Conservation (phyloP, 345 rosid species). For the Gossypium herbaceum region DNA sequence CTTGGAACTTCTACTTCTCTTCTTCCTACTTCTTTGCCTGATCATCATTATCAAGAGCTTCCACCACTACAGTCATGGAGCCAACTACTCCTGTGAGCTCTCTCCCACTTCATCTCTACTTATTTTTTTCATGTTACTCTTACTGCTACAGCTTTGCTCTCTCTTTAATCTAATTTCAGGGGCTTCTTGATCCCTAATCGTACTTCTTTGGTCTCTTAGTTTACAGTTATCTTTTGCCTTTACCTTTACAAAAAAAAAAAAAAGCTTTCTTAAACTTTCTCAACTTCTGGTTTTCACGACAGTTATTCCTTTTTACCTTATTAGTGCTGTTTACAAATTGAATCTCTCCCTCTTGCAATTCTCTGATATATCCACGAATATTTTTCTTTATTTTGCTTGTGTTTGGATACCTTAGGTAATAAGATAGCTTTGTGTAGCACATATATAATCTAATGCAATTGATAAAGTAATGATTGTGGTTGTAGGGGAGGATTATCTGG, state of each 20-base stretch:
- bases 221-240: too few species aligned
- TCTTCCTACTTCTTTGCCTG: constrained; percentile 33
- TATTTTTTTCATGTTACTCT: background rate
- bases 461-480: background rate
- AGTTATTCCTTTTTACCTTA: too few species aligned
- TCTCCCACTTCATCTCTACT: constrained; percentile 1
- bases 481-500: constrained; percentile 39
- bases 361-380: background rate
- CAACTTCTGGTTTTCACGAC: too few species aligned
- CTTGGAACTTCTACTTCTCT: constrained; percentile 45
- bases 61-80: constrained; percentile 58
- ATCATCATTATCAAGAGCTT: constrained; percentile 30
- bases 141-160: background rate
- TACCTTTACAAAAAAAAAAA: background rate
- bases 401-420: background rate
- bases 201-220: background rate
- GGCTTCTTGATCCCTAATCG: constrained; percentile 3
- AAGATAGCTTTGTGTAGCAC: background rate
- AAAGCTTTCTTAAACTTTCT: too few species aligned
- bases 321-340: too few species aligned
- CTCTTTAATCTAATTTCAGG: background rate
- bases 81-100: constrained; percentile 48
- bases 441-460: background rate
- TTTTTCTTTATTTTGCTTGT: background rate
- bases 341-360: background rate